A percentile compares a stretch with the other conserved stretches of the same genome.
These are phyloP conservation scores for Viridothelium virens DNA, from an alignment of 495 filamentous ascomycete genomes.

Conservation along the genomic window DNA sequence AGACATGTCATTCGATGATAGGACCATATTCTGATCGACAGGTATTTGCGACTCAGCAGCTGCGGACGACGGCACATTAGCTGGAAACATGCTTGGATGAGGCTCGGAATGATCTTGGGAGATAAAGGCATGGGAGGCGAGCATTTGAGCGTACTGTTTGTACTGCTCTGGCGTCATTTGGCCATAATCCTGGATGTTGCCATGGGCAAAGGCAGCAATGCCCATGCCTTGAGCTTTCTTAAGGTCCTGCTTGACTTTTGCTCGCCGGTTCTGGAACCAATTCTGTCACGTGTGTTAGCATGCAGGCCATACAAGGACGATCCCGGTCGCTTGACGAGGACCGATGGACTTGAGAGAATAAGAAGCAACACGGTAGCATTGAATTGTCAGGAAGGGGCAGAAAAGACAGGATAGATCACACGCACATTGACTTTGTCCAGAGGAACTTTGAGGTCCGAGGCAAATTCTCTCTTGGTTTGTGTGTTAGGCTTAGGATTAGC, in stretches of 20 bases:
- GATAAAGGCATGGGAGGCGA: not conserved
- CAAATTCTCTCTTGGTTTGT: constrained; percentile 36
- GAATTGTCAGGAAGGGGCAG: not conserved
- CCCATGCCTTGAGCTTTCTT: constrained; percentile 29
- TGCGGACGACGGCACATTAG: not conserved
- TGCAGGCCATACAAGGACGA: not conserved
- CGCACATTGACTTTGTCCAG: constrained; percentile 41
- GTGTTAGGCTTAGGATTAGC: constrained; percentile 36
- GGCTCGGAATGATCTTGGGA: constrained; percentile 1
- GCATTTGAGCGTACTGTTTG: not conserved
- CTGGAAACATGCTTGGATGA: constrained; percentile 1
- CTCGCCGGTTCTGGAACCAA: constrained; percentile 41
- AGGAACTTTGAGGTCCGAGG: constrained; percentile 33
- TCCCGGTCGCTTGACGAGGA: not conserved
- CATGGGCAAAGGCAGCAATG: constrained; percentile 5
- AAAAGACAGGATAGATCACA: not conserved
- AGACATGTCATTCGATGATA: constrained; percentile 6
- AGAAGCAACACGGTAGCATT: not conserved
- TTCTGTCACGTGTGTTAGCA: constrained; percentile 30
- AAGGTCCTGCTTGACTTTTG: constrained; percentile 39
- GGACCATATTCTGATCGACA: constrained; percentile 9
- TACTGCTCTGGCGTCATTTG: constrained; percentile 9
- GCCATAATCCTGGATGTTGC: not conserved
- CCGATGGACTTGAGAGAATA: not conserved
- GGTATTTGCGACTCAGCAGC: not conserved